Evolutionary conservation across 495 filamentous ascomycete species (phyloP).

Genomic region (Parathielavia hyrcaniae): DNA sequence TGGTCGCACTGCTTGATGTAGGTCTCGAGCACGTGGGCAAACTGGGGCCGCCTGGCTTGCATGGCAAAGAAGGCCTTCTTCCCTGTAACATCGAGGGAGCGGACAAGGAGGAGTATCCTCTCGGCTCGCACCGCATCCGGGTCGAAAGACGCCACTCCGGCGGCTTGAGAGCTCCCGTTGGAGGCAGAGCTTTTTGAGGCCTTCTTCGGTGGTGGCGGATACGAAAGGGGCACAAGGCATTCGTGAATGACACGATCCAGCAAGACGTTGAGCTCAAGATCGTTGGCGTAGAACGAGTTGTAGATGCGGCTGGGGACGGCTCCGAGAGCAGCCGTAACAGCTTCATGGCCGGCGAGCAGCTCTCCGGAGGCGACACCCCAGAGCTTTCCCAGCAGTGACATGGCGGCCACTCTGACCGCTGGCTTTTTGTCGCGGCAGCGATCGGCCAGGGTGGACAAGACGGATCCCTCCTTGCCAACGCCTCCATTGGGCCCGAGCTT

Average conservation of each 20-base stretch:
- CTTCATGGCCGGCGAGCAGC: constrained; percentile 74
- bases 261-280: constrained; percentile 73
- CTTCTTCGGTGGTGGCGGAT: constrained; percentile 66
- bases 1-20: constrained; percentile 76
- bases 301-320: constrained; percentile 80
- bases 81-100: constrained; percentile 68
- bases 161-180: constrained; percentile 54
- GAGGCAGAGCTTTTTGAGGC: constrained; percentile 41
- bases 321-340: constrained; percentile 61
- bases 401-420: constrained; percentile 74
- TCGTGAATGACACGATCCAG: constrained; percentile 85
- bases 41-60: constrained; percentile 63
- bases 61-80: constrained; percentile 86
- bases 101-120: constrained; percentile 73
- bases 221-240: constrained; percentile 73
- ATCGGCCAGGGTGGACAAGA: constrained; percentile 76
- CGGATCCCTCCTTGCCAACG: constrained; percentile 59
- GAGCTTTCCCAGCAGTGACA: constrained; percentile 72
- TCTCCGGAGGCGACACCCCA: constrained; percentile 90
- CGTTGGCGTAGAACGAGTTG: constrained; percentile 85
- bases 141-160: constrained; percentile 49
- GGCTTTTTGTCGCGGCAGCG: constrained; percentile 82
- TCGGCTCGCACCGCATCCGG: constrained; percentile 80
- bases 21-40: constrained; percentile 60
- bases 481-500: constrained; percentile 73